phyloP scores from a whole-genome alignment of 106 monocot species.

The Dendrobium chrysotoxum region DNA sequence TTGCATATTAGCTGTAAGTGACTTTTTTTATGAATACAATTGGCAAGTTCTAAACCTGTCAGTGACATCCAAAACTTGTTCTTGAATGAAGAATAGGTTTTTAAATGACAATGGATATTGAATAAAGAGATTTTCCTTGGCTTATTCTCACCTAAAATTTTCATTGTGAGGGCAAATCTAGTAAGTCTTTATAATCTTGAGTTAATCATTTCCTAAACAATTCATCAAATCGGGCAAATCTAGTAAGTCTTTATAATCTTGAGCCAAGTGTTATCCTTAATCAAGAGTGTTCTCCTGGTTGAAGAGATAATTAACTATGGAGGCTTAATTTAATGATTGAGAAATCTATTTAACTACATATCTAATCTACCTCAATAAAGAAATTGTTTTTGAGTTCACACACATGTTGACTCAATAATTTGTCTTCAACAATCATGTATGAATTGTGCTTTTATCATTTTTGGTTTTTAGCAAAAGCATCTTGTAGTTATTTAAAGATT shows the following conservation, averaged over 20 bases:
- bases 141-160: not conserved
- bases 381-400: not conserved
- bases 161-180: not conserved
- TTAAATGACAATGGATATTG: not conserved
- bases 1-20: not conserved
- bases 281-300: not conserved
- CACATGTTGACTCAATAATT: not conserved
- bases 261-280: not conserved
- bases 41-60: not conserved
- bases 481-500: not conserved
- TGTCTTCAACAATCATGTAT: not conserved
- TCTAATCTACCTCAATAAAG: not conserved
- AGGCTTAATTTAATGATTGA: not conserved
- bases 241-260: not conserved
- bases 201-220: not conserved
- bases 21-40: not conserved
- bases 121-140: not conserved
- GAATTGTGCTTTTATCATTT: not conserved
- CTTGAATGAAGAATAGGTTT: not conserved
- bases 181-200: too few species aligned
- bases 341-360: not conserved
- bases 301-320: not conserved
- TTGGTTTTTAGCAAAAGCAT: not conserved
- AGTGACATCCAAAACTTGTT: not conserved
- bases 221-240: not conserved